Percentiles rank a stretch among this genome's conserved stretches.
Conservation (phyloP, 2,329 filamentous ascomycete genomes). For the Neospermospora avenae region DNA sequence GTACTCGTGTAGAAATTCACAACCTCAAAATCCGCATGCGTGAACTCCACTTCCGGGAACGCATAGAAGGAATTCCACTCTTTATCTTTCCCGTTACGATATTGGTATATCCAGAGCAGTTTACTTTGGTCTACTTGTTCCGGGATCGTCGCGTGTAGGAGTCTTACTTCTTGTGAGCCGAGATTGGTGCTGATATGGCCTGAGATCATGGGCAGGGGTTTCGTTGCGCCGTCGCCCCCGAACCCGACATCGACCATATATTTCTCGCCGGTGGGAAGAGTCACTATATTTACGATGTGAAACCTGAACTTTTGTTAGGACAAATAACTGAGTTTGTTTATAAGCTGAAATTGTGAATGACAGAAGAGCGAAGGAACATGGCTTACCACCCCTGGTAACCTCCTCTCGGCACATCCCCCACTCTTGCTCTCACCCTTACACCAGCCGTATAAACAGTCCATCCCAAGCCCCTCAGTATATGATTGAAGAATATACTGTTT, state of each 20-base stretch:
- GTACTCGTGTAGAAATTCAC: constrained; percentile 57
- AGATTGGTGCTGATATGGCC: constrained; percentile 38
- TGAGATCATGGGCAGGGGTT: constrained; percentile 51
- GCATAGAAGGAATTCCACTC: constrained; percentile 61
- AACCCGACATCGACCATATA: constrained; percentile 58
- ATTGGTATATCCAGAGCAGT: constrained; percentile 62
- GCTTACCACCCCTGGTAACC: constrained; percentile 31
- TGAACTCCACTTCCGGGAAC: constrained; percentile 64
- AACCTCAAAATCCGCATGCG: constrained; percentile 56
- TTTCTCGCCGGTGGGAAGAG: constrained; percentile 42
- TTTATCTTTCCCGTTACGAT: constrained; percentile 44
- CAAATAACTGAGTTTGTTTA: not conserved
- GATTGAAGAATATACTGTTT: constrained; percentile 51
- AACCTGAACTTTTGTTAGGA: constrained; percentile 34
- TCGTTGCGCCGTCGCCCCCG: constrained; percentile 58
- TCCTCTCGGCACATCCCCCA: constrained; percentile 25
- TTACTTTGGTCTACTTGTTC: constrained; percentile 41
- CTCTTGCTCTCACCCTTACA: constrained; percentile 27
- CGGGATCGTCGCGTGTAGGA: constrained; percentile 48
- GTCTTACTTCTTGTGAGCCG: constrained; percentile 53
- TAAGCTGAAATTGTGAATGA: not conserved
- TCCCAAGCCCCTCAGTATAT: constrained; percentile 49
- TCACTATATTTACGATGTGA: constrained; percentile 61
- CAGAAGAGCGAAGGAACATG: not conserved
- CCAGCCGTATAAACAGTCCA: constrained; percentile 54